Evolutionary conservation across 108 stramenopile species (phyloP), one percentile per base, ranked within the genome.

Genomic region (Ochromonas danica): DNA sequence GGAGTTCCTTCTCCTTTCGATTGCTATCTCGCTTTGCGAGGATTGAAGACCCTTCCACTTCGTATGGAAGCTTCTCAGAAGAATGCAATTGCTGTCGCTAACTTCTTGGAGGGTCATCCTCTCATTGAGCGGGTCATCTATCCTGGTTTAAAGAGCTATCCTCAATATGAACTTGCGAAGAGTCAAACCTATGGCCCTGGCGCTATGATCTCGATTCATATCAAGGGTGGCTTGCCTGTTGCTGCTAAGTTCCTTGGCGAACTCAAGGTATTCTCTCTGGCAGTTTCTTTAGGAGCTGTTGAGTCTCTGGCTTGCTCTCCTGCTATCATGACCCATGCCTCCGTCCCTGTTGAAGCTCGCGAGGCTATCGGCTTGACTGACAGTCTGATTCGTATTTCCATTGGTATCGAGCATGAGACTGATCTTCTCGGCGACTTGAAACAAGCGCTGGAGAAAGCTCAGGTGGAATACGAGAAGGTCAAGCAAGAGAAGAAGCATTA

Each of bases 211-310:
- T 91, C 93, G 80, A 87, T 98, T 60, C 94, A 95, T 82, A 78
- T 96, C 61, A 82, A 89, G 78, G 91, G 92, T 22, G 92, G 88
- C 30, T 79, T 84, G 35, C 88, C 81, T 30, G 79, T 62, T 63
- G 95, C 95, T 3, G 91, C 87, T 80, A 90, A 90, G 14, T 91
- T 96, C 61, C 90, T 93, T 0, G 92, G 84, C 1, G 88, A 91
- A 0, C 80, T 94, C 40, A 78, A 83, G 67, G 80, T 90, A 1
- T 87, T 94, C 30, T 80, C 78, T 17, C 87, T 94, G 40, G 97
- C 95, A 31, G 96, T 95, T 28, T 93, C 92, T 81, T 83, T 98
- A 35, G 97, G 97, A n/a, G 97, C 94, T 39, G 94, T 95, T 3
- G 97, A 98, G 86, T 92, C 94, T 0, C 81, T 98, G 35, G 90